Conservation (phyloP, 129 eudicot species). For the Daucus carota region DH1_v3.0 NC_030384.2:34996001-34996500, state of each 20-base stretch:
- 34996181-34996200: not conserved
- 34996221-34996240: not conserved
- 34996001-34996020: not conserved
- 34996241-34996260: not conserved
- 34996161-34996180: not conserved
- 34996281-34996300: not conserved
- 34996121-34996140: not conserved
- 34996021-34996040: not conserved
- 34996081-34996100: not conserved
- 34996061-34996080: not conserved
- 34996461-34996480: not conserved
- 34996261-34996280: not conserved
- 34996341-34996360: constrained; percentile 68
- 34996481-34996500: not conserved
- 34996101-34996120: not conserved
- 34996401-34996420: constrained; percentile 71
- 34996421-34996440: not conserved
- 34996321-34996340: constrained; percentile 4
- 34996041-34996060: not conserved
- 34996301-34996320: not conserved
- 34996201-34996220: not conserved
- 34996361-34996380: constrained; percentile 59
- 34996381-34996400: constrained; percentile 52
- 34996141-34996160: not conserved
- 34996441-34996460: not conserved